Evolutionary conservation across 2,329 filamentous ascomycete genomes (phyloP), one percentile per base, ranked within the genome.

Genomic region (Lecanicillium sp.): DNA sequence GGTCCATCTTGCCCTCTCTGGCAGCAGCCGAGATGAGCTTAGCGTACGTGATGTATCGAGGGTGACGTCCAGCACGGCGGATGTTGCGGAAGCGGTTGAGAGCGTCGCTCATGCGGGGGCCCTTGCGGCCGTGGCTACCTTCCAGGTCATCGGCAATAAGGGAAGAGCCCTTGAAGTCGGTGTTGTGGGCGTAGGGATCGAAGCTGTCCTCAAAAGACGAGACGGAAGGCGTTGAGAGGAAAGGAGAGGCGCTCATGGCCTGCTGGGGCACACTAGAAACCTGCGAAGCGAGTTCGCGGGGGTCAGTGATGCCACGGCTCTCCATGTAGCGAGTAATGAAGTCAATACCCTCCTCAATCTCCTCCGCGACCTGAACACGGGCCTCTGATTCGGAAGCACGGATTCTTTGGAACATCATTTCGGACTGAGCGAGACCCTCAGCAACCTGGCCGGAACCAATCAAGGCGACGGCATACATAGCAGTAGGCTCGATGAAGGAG

Each of bases 21-120:
- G 90, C 88, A 54, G 91, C 90, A 50, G 88, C 87, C 40, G 86
- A 84, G 60, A 98, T 95, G 55, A 98, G 75, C 76, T 96, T 97
- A 42, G 90, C 90, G 59, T 97, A 96, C 1, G 90, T 95, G 66
- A 95, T 93, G 71, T 97, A 97, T 51, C 91, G 83, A 44, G 91
- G 90, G 64, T 96, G 90, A 62, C 90, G 84, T 54, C 91, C 90
- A 60, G 87, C 81, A 51, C 90, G 88, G 54, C 93, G 90, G 73
- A 96, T 95, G 69, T 95, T 95, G 64, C 84, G 87, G 69, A 97
- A 88, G 57, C 89, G 86, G 54, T 75, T 77, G 53, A 97, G 71
- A 29, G 90, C 88, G 55, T 95, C 89, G 54, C 84, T 84, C 52
- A 96, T 74, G 55, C 85, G 82, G 44, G 83, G 78, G 19, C 83